phyloP scores from a whole-genome alignment of 1,284 basidiomycete genomes.

The Nidula niveotomentosa region DNA sequence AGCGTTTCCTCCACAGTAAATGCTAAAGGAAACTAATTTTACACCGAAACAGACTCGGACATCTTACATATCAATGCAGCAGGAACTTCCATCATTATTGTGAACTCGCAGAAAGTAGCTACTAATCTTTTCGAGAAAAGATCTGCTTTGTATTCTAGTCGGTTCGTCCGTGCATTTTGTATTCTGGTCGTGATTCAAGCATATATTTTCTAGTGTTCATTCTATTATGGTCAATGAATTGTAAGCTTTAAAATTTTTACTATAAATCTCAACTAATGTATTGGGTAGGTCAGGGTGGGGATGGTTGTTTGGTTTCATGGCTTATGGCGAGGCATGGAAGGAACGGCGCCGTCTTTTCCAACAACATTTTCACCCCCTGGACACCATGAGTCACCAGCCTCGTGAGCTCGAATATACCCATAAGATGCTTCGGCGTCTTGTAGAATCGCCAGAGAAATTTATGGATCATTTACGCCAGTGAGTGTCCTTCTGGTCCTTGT shows the following conservation, averaged over 20 bases:
- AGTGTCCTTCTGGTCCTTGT: constrained; percentile 3
- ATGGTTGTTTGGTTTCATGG: constrained; percentile 13
- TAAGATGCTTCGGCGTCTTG: constrained; percentile 24
- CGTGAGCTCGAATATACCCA: constrained; percentile 12
- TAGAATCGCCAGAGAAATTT: constrained; percentile 24
- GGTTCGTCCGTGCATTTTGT: neutral
- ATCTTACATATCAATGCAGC: constrained; percentile 3
- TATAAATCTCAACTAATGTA: neutral
- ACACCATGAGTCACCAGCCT: constrained; percentile 13
- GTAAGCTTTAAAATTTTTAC: neutral
- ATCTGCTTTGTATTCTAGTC: constrained; percentile 4
- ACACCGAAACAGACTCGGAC: constrained; percentile 1
- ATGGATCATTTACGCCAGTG: constrained; percentile 26
- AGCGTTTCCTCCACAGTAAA: neutral
- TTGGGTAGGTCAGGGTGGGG: neutral
- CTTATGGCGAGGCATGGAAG: constrained; percentile 10
- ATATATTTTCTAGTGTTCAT: neutral
- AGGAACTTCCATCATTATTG: constrained; percentile 3
- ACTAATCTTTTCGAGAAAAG: constrained; percentile 4
- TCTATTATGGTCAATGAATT: constrained; percentile 2
- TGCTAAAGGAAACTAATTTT: too few relatives aligned
- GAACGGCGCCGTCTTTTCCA: constrained; percentile 13
- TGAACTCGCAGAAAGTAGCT: constrained; percentile 1
- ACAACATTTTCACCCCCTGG: constrained; percentile 13
- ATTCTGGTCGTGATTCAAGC: neutral